phyloP scores from a whole-genome alignment of 129 eudicot species.

The Solidago caesia region DNA sequence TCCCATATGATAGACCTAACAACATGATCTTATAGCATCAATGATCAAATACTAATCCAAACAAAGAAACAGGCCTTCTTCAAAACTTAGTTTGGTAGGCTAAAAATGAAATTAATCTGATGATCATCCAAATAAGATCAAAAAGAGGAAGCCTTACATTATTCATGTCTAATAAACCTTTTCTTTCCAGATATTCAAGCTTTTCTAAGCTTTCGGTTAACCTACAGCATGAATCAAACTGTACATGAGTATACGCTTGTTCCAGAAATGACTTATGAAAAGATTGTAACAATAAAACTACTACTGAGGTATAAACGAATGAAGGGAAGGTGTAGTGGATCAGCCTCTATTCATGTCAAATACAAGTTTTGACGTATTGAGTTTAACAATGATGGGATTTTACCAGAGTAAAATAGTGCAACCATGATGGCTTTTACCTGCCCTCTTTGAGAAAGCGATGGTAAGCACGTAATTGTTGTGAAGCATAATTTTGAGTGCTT shows the following conservation, averaged over 20 bases:
- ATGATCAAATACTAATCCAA: neutral
- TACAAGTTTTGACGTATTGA: neutral
- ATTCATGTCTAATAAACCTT: constrained; percentile 79
- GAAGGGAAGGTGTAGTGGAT: neutral
- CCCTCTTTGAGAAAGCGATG: constrained; percentile 68
- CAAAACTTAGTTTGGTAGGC: constrained; percentile 6
- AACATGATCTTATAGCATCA: constrained; percentile 29
- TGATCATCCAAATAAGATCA: constrained; percentile 5
- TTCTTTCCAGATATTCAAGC: constrained; percentile 82
- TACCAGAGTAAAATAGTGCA: neutral
- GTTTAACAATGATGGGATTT: neutral
- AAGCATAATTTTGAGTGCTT: constrained; percentile 33
- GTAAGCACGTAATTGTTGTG: constrained; percentile 64
- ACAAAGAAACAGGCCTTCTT: neutral
- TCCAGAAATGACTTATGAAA: constrained; percentile 8
- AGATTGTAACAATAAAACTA: constrained; percentile 8
- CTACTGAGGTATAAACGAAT: neutral
- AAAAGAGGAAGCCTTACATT: constrained; percentile 54
- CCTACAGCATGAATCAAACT: constrained; percentile 45
- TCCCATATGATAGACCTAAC: constrained; percentile 82
- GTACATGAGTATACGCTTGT: constrained; percentile 15
- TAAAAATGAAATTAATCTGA: constrained; percentile 3
- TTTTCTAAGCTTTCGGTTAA: constrained; percentile 71
- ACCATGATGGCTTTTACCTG: constrained; percentile 49
- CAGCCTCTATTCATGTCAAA: constrained; percentile 15